Evolutionary conservation across 495 filamentous ascomycete species (phyloP), one percentile per base, ranked within the genome.

Genomic region (Penicillium crystallinum): DNA sequence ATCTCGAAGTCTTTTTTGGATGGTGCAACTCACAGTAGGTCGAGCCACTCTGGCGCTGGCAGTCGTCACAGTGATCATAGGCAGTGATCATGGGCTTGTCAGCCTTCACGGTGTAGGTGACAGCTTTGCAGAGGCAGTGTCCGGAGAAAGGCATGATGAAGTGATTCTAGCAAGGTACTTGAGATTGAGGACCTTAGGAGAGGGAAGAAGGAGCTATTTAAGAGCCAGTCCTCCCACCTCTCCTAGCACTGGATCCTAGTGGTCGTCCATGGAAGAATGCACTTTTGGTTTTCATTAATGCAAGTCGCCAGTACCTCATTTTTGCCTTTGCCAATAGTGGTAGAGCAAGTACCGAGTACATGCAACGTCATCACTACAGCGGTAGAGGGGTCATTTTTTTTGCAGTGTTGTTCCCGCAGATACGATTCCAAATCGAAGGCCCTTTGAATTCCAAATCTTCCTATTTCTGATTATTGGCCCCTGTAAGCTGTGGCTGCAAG

Each of bases 21-120:
- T 15, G 6, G 19, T 3, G 17, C 11, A 3, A 56, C 60, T 10
- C 67, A 86, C 83, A 87, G 64, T 87, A 87, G 50, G 82, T 84
- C 7, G 82, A 85, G 48, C 83, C 83, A 45, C 71, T 76, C 67
- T 87, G 83, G 57, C 83, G 81, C 64, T 87, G 83, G 75, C 83
- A 87, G 65, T 86, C 83, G 57, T 87, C 83, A 59, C 83, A 87
- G 73, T 87, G 83, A 59, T 87, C 83, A 62, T 86, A 86, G 57
- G 74, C 83, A 25, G 77, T 78, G 54, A 82, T 40, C 47, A 78
- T 33, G 35, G 82, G 82, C 12, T 66, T 57, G 12, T 82, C 79
- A 25, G 79, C 63, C 61, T 80, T 78, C 38, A 72, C 75, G 54
- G 68, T 76, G 77, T 84, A 86, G 50, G 78, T 87, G 70, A 85